Conservation (phyloP, 352 stramenopile genomes). For the Achlya hypogyna region DNA sequence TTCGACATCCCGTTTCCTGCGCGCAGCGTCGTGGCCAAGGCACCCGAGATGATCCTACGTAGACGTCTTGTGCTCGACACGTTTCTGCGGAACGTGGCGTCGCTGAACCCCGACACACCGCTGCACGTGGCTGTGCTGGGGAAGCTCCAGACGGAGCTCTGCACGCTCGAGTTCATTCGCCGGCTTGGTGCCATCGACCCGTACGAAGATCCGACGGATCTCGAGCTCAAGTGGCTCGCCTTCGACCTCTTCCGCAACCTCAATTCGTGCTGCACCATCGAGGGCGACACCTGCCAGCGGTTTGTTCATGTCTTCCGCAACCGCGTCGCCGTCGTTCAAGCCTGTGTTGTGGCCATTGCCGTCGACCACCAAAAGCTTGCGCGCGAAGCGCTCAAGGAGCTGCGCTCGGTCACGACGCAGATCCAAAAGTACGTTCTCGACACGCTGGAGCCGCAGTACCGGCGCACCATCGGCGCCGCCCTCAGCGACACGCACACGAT, state of each 20-base stretch:
- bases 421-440: constrained; percentile 74
- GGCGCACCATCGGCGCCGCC: constrained; percentile 10
- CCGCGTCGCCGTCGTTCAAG: constrained; percentile 52
- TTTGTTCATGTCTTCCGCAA: constrained; percentile 71
- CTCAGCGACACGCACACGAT: constrained; percentile 17
- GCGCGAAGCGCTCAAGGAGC: constrained; percentile 44
- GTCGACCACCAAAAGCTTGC: constrained; percentile 45
- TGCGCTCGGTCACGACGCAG: constrained; percentile 55
- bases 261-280: constrained; percentile 50
- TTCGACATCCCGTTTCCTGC: constrained; percentile 63
- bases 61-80: constrained; percentile 55
- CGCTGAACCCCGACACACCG: constrained; percentile 46
- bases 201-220: constrained; percentile 32
- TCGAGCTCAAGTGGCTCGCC: constrained; percentile 61
- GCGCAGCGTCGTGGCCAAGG: constrained; percentile 40
- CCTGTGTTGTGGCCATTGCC: constrained; percentile 24
- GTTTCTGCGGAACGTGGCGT: constrained; percentile 62
- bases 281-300: constrained; percentile 68
- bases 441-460: constrained; percentile 52
- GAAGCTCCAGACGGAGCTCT: constrained; percentile 65
- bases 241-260: constrained; percentile 70
- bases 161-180: constrained; percentile 60
- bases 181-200: constrained; percentile 72
- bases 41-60: constrained; percentile 33
- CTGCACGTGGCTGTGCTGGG: constrained; percentile 49